These are phyloP conservation scores for Penicillium psychrofluorescens DNA, from an alignment of 495 filamentous ascomycete genomes.

Conservation along the genomic window DNA sequence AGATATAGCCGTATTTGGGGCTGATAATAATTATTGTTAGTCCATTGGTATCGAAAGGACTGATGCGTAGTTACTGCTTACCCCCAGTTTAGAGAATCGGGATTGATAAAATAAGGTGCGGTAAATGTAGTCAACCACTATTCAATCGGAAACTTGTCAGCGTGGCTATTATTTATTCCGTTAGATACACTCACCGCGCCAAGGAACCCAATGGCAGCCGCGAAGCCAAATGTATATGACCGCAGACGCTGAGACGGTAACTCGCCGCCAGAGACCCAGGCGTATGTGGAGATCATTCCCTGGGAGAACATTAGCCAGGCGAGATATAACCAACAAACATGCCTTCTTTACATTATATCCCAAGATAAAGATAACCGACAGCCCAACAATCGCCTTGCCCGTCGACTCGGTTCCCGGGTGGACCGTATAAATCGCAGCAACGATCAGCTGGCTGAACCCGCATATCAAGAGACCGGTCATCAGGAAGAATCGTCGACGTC, in stretches of 20 bases:
- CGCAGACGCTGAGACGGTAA: constrained; percentile 43
- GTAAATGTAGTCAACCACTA: constrained; percentile 55
- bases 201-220: constrained; percentile 40
- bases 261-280: constrained; percentile 54
- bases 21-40: constrained; percentile 28
- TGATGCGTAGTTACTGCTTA: background rate
- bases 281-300: constrained; percentile 34
- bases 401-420: constrained; percentile 24
- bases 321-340: no score
- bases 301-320: background rate
- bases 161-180: no score
- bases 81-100: constrained; percentile 46
- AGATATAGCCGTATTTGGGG: constrained; percentile 50
- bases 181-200: constrained; percentile 9
- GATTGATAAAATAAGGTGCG: constrained; percentile 59
- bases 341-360: constrained; percentile 39
- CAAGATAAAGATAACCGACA: constrained; percentile 50
- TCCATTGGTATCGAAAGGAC: no score
- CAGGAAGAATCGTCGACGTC: constrained; percentile 47
- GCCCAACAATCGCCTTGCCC: constrained; percentile 45
- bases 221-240: constrained; percentile 46
- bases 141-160: no score
- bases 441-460: constrained; percentile 44
- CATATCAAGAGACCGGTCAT: constrained; percentile 44
- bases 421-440: constrained; percentile 47